Base-by-base conservation (phyloP, 1,139 yeast species). In the Debaryomyces subglobosus region DNA sequence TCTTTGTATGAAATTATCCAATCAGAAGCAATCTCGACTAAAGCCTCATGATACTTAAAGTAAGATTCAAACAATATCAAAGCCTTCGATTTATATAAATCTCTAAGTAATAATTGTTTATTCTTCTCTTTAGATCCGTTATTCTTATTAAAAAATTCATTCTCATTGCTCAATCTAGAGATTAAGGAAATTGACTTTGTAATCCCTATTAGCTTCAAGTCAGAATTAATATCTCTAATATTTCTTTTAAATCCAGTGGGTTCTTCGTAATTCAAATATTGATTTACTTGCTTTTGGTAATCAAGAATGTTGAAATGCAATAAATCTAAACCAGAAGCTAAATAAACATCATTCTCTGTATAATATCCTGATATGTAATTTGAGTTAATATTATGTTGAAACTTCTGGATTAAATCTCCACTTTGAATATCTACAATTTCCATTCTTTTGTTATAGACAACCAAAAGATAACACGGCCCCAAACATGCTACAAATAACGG, bases 391-490 rank as follows among this genome's bases (percentile, higher is more conserved):
- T 58, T 65, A 62, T 69, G 79, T n/a, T 52, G 55, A 49, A 62
- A 74, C 43, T 53, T 65, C 53, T 81, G 85, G 18, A 81, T 64
- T 4, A 71, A 30, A 20, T 68, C 69, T 0, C 84, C 85, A 32
- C 67, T 69, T 18, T 66, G 69, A 20, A 69, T 58, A 48, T 81
- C 84, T 12, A 77, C 50, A 0, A 83, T 54, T 47, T 80, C 84
- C 1, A 82, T 55, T 43, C 65, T 70, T 48, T 75, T 75, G 36
- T 65, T 59, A 44, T 71, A 70, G 2, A 74, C 58, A 1, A 71
- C 55, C n/a, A 81, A 53, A 12, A 82, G 52, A 54, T 82, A 83
- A 1, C 68, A 58, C 1, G 88, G 87, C 38, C 65, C 59, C 43
- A 80, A 62, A 39, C 64, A 67, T 8, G 68, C 57, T 3, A 76